Conservation (phyloP, 768 basidiomycete genomes). For the Filobasidium floriforme region DNA sequence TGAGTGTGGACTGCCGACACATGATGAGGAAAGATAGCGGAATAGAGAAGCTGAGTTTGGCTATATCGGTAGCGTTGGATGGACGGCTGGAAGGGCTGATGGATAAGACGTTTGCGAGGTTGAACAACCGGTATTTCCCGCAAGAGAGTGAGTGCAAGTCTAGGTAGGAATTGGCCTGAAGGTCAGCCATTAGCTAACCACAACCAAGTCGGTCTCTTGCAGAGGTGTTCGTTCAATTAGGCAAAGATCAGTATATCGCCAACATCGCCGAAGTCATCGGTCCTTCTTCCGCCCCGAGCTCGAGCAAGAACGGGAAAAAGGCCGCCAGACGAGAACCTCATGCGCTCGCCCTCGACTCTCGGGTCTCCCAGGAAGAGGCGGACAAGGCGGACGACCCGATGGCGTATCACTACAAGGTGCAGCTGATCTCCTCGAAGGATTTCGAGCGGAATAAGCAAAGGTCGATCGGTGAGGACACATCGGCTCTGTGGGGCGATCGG, state of each 20-base stretch:
- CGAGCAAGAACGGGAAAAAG: background rate
- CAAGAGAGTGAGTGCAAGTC: slow-evolving; percentile 65
- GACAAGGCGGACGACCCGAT: slow-evolving; percentile 3
- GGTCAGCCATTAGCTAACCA: background rate
- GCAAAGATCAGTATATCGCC: slow-evolving; percentile 80
- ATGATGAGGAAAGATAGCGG: too few species aligned
- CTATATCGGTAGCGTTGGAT: slow-evolving; percentile 52
- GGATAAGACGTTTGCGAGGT: slow-evolving; percentile 89
- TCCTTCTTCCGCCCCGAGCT: slow-evolving; percentile 26
- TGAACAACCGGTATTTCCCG: slow-evolving; percentile 88
- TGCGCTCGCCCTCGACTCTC: background rate
- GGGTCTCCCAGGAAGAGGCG: slow-evolving; percentile 4
- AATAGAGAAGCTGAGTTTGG: background rate
- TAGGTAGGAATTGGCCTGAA: background rate
- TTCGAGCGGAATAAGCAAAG: background rate
- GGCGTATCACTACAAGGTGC: slow-evolving; percentile 7
- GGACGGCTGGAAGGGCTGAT: slow-evolving; percentile 91
- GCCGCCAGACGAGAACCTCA: background rate
- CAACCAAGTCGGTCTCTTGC: slow-evolving; percentile 15
- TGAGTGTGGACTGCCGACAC: slow-evolving; percentile 51
- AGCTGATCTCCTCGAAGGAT: slow-evolving; percentile 12
- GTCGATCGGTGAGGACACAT: slow-evolving; percentile 25
- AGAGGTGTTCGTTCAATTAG: slow-evolving; percentile 81
- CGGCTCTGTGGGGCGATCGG: slow-evolving; percentile 15
- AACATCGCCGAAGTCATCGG: slow-evolving; percentile 70